These are phyloP conservation scores for Kitagawia praeruptora DNA, from an alignment of 129 eudicot genomes.

Conservation along the genomic window DNA sequence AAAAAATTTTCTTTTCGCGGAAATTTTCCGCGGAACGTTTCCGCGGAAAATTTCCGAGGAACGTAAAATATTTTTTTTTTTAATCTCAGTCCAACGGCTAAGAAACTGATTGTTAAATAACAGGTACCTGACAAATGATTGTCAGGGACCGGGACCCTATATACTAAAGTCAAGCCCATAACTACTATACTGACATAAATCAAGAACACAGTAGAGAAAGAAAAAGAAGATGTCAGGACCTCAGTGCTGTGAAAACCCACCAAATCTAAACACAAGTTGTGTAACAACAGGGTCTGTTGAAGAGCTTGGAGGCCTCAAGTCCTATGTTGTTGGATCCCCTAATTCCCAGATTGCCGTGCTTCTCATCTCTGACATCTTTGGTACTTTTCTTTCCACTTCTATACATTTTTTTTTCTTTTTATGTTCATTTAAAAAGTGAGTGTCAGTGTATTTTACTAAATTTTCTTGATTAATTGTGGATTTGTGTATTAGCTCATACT, in stretches of 20 bases:
- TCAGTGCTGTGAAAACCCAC: conserved; percentile 48
- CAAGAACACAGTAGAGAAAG: not conserved
- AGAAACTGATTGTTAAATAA: too few species aligned
- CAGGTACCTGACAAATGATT: too few species aligned
- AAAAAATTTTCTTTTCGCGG: too few species aligned
- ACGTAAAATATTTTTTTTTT: too few species aligned
- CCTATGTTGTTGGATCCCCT: conserved; percentile 41
- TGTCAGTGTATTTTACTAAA: not conserved
- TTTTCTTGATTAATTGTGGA: not conserved
- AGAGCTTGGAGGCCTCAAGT: conserved; percentile 39
- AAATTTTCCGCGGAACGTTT: too few species aligned
- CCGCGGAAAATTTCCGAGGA: too few species aligned
- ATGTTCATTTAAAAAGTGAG: not conserved
- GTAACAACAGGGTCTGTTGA: conserved; percentile 32
- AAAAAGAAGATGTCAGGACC: conserved; percentile 26
- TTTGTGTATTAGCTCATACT: too few species aligned
- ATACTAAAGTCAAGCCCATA: too few species aligned
- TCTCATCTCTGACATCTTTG: conserved; percentile 43
- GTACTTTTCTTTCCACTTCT: conserved; percentile 16
- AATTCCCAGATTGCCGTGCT: conserved; percentile 42
- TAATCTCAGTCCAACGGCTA: too few species aligned
- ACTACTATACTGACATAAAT: not conserved
- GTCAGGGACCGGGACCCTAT: too few species aligned
- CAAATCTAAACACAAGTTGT: conserved; percentile 18
- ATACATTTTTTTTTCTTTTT: not conserved